Evolutionary conservation across 129 eudicot species (phyloP).

Genomic region (Flaveria trinervia): DNA sequence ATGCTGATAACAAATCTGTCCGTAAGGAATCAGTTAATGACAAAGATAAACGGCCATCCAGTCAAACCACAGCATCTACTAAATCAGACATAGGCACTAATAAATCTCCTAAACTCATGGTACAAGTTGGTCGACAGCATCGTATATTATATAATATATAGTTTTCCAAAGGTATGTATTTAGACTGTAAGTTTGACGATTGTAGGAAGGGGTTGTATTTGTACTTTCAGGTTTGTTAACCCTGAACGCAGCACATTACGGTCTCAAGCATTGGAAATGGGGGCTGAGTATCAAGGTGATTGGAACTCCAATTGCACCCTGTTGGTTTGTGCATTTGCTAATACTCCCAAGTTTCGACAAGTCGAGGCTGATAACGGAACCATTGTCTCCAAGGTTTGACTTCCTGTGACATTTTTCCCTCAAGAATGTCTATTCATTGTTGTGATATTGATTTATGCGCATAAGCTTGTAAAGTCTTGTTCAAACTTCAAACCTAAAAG

Average conservation of each 20-base stretch:
- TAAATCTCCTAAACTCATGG: slow-evolving; percentile 64
- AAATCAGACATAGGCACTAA: slow-evolving; percentile 35
- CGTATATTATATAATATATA: neutral
- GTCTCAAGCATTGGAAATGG: slow-evolving; percentile 91
- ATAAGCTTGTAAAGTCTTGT: neutral
- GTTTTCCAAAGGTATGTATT: neutral
- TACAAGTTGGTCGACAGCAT: slow-evolving; percentile 26
- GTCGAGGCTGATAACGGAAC: slow-evolving; percentile 91
- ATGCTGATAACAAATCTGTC: slow-evolving; percentile 20
- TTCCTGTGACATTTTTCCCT: slow-evolving; percentile 4
- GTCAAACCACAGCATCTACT: slow-evolving; percentile 27
- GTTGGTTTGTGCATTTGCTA: slow-evolving; percentile 77
- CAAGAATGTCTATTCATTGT: neutral
- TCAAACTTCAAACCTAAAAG: neutral
- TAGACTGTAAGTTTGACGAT: slow-evolving; percentile 9
- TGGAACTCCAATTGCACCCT: slow-evolving; percentile 83
- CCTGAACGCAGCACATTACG: slow-evolving; percentile 83
- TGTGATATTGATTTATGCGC: neutral
- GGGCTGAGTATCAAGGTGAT: slow-evolving; percentile 87
- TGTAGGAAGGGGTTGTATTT: slow-evolving; percentile 86
- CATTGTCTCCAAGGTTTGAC: slow-evolving; percentile 74
- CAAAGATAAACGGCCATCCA: slow-evolving; percentile 30
- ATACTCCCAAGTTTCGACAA: slow-evolving; percentile 93
- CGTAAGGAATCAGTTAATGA: slow-evolving; percentile 22
- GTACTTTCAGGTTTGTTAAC: slow-evolving; percentile 85